phyloP scores from a whole-genome alignment of 345 rosid species.

The Syzygium jambos region DNA sequence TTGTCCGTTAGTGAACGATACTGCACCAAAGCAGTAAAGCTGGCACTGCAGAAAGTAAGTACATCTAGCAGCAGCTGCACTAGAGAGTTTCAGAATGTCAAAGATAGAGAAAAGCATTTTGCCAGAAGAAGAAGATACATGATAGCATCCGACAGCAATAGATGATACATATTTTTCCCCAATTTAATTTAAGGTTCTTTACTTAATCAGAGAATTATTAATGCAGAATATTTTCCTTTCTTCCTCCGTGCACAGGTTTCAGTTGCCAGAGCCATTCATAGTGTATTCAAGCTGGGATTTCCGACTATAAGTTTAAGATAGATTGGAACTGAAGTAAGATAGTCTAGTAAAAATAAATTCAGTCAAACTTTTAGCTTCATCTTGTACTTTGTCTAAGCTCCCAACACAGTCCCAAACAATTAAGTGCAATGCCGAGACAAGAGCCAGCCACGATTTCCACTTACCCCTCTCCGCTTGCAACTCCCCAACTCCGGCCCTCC shows the following conservation, averaged over 20 bases:
- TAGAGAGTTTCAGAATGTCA: constrained; percentile 6
- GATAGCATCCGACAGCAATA: not conserved
- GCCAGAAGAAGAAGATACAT: not conserved
- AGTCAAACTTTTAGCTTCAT: not conserved
- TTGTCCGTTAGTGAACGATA: constrained; percentile 20
- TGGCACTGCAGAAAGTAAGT: constrained; percentile 51
- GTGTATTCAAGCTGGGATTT: not conserved
- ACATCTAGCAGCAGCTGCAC: constrained; percentile 75
- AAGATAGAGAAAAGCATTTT: not conserved
- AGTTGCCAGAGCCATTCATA: not conserved
- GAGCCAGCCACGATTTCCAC: not conserved
- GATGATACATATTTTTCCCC: not conserved
- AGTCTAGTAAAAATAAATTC: not conserved
- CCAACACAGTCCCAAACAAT: not conserved
- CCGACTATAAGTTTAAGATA: not conserved
- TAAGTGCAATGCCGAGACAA: not conserved
- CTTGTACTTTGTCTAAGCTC: not conserved
- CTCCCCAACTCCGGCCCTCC: not conserved
- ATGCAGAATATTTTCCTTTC: not conserved
- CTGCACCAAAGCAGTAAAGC: constrained; percentile 39
- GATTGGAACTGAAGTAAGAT: not conserved
- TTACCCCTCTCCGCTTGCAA: not conserved
- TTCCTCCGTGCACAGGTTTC: not conserved
- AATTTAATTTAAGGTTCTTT: not conserved
- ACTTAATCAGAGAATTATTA: not conserved